These are phyloP conservation scores for Camelina sativa DNA, from an alignment of 345 rosid genomes.

Conservation along the genomic window DNA sequence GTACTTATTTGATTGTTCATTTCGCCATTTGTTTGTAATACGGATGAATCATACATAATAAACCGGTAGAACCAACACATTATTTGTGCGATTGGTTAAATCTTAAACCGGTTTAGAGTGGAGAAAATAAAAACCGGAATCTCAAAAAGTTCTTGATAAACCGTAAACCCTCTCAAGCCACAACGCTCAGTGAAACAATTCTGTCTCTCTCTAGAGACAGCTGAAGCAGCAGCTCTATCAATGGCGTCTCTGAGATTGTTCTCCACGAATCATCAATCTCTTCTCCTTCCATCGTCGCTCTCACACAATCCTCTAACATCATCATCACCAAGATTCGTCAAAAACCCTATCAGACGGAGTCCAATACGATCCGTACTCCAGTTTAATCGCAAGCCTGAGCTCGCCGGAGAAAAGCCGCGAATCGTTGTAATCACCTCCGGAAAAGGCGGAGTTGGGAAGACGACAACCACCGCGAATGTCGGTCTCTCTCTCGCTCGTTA, in stretches of 20 bases:
- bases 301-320: slow-evolving; percentile 7
- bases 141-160: slow-evolving; percentile 35
- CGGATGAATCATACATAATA: slow-evolving; percentile 8
- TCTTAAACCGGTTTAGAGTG: slow-evolving; percentile 5
- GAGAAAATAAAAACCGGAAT: slow-evolving; percentile 33
- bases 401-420: slow-evolving; percentile 92
- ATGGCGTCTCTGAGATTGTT: slow-evolving; percentile 58
- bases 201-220: slow-evolving; percentile 33
- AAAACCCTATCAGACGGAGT: slow-evolving; percentile 27
- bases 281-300: slow-evolving; percentile 40
- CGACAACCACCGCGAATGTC: slow-evolving; percentile 97
- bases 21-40: slow-evolving; percentile 8
- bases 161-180: slow-evolving; percentile 30
- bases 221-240: slow-evolving; percentile 37
- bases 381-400: slow-evolving; percentile 85
- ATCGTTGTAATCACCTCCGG: slow-evolving; percentile 99
- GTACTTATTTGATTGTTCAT: background rate
- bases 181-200: slow-evolving; percentile 17
- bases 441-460: slow-evolving; percentile 97
- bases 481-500: slow-evolving; percentile 95
- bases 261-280: slow-evolving; percentile 45
- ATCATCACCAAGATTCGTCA: slow-evolving; percentile 31
- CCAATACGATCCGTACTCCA: slow-evolving; percentile 73
- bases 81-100: background rate
- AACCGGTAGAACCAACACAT: slow-evolving; percentile 9